These are phyloP conservation scores for Pluteus cervinus DNA, from an alignment of 768 basidiomycete genomes.

Conservation along the genomic window DNA sequence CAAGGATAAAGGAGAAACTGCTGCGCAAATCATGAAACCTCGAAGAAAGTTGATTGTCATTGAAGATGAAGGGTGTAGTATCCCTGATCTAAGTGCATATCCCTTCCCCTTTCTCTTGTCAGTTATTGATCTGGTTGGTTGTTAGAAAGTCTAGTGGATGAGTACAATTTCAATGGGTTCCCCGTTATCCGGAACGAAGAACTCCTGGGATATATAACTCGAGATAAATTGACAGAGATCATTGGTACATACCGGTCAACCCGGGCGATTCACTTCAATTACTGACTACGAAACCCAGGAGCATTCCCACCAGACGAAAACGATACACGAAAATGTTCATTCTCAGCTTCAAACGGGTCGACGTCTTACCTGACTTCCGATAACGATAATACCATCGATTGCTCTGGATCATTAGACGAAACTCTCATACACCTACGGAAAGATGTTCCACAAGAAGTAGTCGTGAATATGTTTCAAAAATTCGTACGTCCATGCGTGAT, in stretches of 20 bases:
- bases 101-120: not conserved
- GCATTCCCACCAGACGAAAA: constrained; percentile 14
- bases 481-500: constrained; percentile 32
- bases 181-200: constrained; percentile 49
- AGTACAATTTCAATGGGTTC: constrained; percentile 53
- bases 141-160: constrained; percentile 34
- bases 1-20: constrained; percentile 59
- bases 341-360: constrained; percentile 27
- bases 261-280: no score
- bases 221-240: constrained; percentile 40
- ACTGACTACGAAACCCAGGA: no score
- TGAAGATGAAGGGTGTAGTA: constrained; percentile 39
- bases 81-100: constrained; percentile 41
- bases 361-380: not conserved
- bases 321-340: constrained; percentile 34
- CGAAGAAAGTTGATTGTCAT: constrained; percentile 44
- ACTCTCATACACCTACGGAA: constrained; percentile 58
- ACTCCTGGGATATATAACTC: constrained; percentile 56
- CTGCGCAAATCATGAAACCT: constrained; percentile 55
- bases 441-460: constrained; percentile 64
- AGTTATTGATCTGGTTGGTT: constrained; percentile 1
- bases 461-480: constrained; percentile 72
- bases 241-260: no score
- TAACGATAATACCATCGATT: no score
- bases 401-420: constrained; percentile 36